Evolutionary conservation across 2,329 filamentous ascomycete species (phyloP).

Genomic region (Stenocarpella maydis): DNA sequence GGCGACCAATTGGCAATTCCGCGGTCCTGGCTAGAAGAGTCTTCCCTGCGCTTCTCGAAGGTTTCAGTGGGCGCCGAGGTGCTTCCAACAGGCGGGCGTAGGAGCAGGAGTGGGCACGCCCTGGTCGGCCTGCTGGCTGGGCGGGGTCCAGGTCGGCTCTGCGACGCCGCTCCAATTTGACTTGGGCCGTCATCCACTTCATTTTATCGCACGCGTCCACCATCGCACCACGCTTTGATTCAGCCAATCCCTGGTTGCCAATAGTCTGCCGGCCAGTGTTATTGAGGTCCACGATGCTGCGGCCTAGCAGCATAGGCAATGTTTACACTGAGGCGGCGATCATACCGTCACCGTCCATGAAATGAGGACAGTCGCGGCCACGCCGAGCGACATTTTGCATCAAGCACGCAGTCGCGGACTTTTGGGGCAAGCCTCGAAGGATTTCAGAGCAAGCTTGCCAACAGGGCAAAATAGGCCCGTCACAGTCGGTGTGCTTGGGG

Average conservation of each 20-base stretch:
- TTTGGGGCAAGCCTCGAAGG: not conserved
- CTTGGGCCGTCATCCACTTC: slow-evolving; percentile 28
- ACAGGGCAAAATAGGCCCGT: not conserved
- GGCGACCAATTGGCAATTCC: slow-evolving; percentile 36
- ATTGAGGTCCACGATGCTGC: slow-evolving; percentile 32
- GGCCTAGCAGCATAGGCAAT: slow-evolving; percentile 26
- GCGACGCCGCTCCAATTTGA: slow-evolving; percentile 34
- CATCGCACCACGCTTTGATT: slow-evolving; percentile 32
- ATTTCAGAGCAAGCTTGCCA: slow-evolving; percentile 8
- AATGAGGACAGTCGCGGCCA: slow-evolving; percentile 30
- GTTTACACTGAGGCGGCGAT: slow-evolving; percentile 30
- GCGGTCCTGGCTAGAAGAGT: slow-evolving; percentile 32
- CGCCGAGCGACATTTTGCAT: slow-evolving; percentile 25
- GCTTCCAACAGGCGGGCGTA: slow-evolving; percentile 29
- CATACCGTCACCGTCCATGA: slow-evolving; percentile 23
- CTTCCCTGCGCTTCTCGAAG: slow-evolving; percentile 36
- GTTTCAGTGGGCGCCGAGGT: slow-evolving; percentile 34
- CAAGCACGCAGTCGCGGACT: not conserved
- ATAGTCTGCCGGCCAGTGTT: slow-evolving; percentile 23
- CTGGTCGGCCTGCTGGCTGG: slow-evolving; percentile 26
- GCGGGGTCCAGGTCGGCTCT: slow-evolving; percentile 31
- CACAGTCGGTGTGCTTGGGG: slow-evolving; percentile 17
- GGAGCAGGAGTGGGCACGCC: slow-evolving; percentile 28
- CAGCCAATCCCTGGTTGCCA: slow-evolving; percentile 33
- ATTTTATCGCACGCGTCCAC: slow-evolving; percentile 33